These are phyloP conservation scores for Talaromyces sp. DNA, from an alignment of 2,329 filamentous ascomycete genomes.

Conservation along the genomic window DNA sequence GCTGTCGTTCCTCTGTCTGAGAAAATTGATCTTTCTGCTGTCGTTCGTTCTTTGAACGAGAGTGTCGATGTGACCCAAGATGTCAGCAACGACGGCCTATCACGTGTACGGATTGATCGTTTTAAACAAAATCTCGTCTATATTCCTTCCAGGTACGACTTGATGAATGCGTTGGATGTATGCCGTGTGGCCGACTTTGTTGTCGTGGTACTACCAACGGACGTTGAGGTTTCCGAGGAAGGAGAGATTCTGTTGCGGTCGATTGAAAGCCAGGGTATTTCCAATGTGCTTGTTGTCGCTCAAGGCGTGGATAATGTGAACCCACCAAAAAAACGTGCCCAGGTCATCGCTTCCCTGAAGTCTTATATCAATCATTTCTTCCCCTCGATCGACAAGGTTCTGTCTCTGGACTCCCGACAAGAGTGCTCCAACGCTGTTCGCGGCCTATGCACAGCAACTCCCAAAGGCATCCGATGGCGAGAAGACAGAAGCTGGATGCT, in stretches of 20 bases:
- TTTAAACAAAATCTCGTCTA: slow-evolving; percentile 96
- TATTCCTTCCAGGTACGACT: slow-evolving; percentile 64
- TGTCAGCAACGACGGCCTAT: slow-evolving; percentile 51
- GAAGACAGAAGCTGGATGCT: slow-evolving; percentile 96
- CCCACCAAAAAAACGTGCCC: slow-evolving; percentile 68
- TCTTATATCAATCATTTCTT: slow-evolving; percentile 95
- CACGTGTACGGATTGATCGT: slow-evolving; percentile 69
- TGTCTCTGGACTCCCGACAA: slow-evolving; percentile 79
- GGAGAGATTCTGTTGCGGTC: slow-evolving; percentile 81
- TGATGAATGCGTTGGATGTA: slow-evolving; percentile 75
- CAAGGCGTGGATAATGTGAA: slow-evolving; percentile 74
- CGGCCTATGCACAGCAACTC: slow-evolving; percentile 82
- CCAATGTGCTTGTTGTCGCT: slow-evolving; percentile 81
- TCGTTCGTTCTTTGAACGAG: slow-evolving; percentile 64
- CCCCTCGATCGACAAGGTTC: slow-evolving; percentile 83
- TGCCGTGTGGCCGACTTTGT: slow-evolving; percentile 89
- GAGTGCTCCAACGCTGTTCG: slow-evolving; percentile 88
- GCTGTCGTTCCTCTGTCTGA: slow-evolving; percentile 79
- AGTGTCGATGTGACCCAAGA: slow-evolving; percentile 74
- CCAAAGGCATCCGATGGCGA: slow-evolving; percentile 91
- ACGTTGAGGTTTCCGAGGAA: slow-evolving; percentile 68
- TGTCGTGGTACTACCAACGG: slow-evolving; percentile 73
- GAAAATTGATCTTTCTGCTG: slow-evolving; percentile 61
- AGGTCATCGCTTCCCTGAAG: slow-evolving; percentile 75
- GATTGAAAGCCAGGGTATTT: slow-evolving; percentile 90